Evolutionary conservation across 2,329 filamentous ascomycete species (phyloP), one percentile per base, ranked within the genome.

Genomic region (Paecilomyces niveus): DNA sequence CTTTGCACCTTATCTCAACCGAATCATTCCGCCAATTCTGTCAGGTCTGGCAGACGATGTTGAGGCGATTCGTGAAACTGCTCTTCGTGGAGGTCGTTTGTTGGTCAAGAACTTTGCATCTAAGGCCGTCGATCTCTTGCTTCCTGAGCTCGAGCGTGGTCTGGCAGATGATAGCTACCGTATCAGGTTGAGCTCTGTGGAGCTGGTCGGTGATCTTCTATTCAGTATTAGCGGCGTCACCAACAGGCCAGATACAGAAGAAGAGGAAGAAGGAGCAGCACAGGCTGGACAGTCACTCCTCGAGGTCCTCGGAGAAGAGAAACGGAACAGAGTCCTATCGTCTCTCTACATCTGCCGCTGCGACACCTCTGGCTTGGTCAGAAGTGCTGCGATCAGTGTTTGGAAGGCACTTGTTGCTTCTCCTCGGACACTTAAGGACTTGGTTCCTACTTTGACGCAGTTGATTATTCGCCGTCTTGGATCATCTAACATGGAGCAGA

Each of bases 51-150:
- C 94, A 33, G 94, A 99, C 72, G 94, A 99, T 68, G 81, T 97
- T 56, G 94, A 99, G 72, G 92, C 92, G 1, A 99, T 99, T 68
- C 89, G 94, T 59, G 94, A 99, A 68, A 97, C 92, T n/a, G 90
- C 95, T 33, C 83, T 99, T 54, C 89, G 93, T 61, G 94, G 95
- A 63, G 94, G 94, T 73, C 88, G 94, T 62, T 82, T 99, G 49
- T 82, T 99, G 57, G 95, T 99, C 72, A 99, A 99, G 81, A 99
- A 99, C 76, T 99, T 99, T 74, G 92, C 95, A 26, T 89, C 92
- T 56, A 90, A 92, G 69, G 90, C 94, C 39, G 95, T 99, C 55
- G 95, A 99, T 70, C 83, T 99, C 18, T 81, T 99, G 18, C 82
- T 99, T 58, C 94, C 94, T 6, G 94, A 99, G 73, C 84, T 99